These are phyloP conservation scores for Daldinia concentrica DNA, from an alignment of 495 filamentous ascomycete species.

Conservation along the genomic window DNA sequence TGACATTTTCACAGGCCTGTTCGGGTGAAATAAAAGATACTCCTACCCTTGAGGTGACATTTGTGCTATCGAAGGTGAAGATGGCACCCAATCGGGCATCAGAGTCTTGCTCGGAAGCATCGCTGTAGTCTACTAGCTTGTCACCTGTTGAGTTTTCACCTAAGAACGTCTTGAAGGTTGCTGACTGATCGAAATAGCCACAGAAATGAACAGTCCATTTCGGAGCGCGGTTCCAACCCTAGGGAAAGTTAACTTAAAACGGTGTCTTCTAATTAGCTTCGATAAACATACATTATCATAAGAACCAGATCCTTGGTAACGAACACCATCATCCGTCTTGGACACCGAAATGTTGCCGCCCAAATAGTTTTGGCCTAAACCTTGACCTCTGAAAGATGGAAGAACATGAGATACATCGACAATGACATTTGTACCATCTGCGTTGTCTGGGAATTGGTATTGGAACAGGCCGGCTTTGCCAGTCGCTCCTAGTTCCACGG, in stretches of 20 bases:
- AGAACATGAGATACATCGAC: constrained; percentile 79
- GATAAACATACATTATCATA: constrained; percentile 68
- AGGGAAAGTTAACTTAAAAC: constrained; percentile 2
- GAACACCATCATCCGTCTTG: constrained; percentile 45
- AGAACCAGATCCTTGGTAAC: constrained; percentile 70
- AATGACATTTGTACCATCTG: constrained; percentile 61
- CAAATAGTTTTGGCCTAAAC: constrained; percentile 71
- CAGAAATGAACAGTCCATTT: constrained; percentile 77
- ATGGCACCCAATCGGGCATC: constrained; percentile 54
- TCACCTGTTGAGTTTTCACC: constrained; percentile 52
- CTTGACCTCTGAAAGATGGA: constrained; percentile 66
- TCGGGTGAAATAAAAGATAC: constrained; percentile 73
- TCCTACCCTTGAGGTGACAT: constrained; percentile 70
- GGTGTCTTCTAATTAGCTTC: constrained; percentile 1
- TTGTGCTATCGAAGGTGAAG: constrained; percentile 50
- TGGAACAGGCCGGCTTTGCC: constrained; percentile 70
- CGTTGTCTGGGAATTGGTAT: constrained; percentile 64
- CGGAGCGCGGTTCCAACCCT: constrained; percentile 59
- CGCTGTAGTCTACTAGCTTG: constrained; percentile 42
- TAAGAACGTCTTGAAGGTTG: constrained; percentile 60
- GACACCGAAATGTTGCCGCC: constrained; percentile 68
- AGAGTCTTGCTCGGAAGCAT: constrained; percentile 37
- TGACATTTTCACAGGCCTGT: constrained; percentile 69
- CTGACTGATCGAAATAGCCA: constrained; percentile 65
- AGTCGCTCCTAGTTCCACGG: constrained; percentile 68